These are phyloP conservation scores for Lonicera japonica DNA, from an alignment of 129 eudicot genomes.

Conservation along the genomic window DNA sequence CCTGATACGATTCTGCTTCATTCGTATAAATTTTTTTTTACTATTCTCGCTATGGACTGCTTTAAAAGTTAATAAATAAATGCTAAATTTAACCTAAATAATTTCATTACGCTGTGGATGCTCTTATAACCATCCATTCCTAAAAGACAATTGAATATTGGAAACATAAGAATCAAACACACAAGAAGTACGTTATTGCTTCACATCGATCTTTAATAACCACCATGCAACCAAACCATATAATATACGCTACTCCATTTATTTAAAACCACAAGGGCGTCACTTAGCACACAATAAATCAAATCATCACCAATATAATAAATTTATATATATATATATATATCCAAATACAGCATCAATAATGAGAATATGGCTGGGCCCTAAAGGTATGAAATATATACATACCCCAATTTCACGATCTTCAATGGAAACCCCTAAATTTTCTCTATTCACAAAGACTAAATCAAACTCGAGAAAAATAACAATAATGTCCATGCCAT, in stretches of 20 bases:
- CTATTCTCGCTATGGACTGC: no score
- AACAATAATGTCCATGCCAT: constrained; percentile 1
- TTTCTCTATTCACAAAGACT: constrained; percentile 23
- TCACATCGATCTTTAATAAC: no score
- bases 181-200: no score
- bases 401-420: constrained; percentile 12
- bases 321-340: constrained; percentile 3
- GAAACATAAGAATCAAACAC: no score
- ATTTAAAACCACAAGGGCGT: constrained; percentile 3
- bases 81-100: no score
- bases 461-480: constrained; percentile 11
- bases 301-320: constrained; percentile 3
- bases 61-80: no score
- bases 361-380: background rate
- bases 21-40: no score
- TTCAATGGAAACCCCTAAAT: background rate
- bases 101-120: no score
- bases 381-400: constrained; percentile 13
- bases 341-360: constrained; percentile 9
- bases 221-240: no score
- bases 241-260: background rate
- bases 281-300: background rate
- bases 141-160: no score
- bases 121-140: no score
- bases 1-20: no score